Conservation (phyloP, 2,329 filamentous ascomycete species). For the Colletotrichum coccodes region DNA sequence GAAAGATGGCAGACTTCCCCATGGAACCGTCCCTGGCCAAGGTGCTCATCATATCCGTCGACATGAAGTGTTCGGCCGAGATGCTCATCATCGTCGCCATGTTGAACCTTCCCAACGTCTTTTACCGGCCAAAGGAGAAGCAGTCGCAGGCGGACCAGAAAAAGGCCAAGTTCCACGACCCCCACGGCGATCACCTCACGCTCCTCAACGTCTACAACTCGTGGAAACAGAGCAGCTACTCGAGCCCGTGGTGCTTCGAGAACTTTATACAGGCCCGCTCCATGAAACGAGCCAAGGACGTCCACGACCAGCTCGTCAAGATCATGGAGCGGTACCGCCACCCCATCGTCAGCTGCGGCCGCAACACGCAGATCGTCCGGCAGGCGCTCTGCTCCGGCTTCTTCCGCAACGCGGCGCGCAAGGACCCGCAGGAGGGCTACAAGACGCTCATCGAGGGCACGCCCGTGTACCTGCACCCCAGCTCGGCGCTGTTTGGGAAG, state of each 20-base stretch:
- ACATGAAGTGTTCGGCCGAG: constrained; percentile 91
- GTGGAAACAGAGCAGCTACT: constrained; percentile 90
- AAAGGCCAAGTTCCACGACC: constrained; percentile 97
- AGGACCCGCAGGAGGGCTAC: constrained; percentile 96
- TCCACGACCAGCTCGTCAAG: constrained; percentile 88
- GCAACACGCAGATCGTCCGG: constrained; percentile 86
- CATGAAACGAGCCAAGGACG: constrained; percentile 90
- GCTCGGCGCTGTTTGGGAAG: constrained; percentile 92
- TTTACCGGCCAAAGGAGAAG: constrained; percentile 97
- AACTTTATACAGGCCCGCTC: constrained; percentile 95
- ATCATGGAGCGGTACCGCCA: constrained; percentile 96
- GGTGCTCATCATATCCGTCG: constrained; percentile 86
- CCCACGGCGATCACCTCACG: constrained; percentile 92
- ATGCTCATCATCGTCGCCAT: constrained; percentile 94
- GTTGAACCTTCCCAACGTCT: constrained; percentile 87
- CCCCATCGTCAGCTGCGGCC: constrained; percentile 83
- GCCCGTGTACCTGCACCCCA: constrained; percentile 93
- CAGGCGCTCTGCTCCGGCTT: constrained; percentile 92
- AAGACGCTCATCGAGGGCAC: constrained; percentile 97
- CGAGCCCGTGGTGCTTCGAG: constrained; percentile 93
- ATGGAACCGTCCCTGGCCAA: constrained; percentile 96
- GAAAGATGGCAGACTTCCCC: constrained; percentile 98
- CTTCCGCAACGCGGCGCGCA: constrained; percentile 94
- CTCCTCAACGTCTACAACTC: constrained; percentile 95
- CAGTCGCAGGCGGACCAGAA: constrained; percentile 96